These are phyloP conservation scores for Fusarium tuaranense DNA, from an alignment of 2,329 filamentous ascomycete species.

Conservation along the genomic window DNA sequence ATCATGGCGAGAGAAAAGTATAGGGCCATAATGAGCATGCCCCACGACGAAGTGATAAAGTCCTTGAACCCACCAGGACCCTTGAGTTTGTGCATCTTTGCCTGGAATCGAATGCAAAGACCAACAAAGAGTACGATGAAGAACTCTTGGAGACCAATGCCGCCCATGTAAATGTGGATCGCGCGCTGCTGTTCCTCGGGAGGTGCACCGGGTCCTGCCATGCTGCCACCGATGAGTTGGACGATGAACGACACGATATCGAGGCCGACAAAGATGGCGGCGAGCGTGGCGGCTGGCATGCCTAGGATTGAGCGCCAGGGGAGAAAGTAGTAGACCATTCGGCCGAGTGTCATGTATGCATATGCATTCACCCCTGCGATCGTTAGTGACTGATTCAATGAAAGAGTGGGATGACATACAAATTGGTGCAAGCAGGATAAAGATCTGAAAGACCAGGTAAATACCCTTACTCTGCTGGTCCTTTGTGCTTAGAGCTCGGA, in stretches of 20 bases:
- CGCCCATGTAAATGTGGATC: slow-evolving; percentile 64
- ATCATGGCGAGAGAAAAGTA: slow-evolving; percentile 53
- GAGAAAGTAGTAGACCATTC: slow-evolving; percentile 58
- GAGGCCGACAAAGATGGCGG: slow-evolving; percentile 54
- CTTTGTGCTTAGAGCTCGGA: slow-evolving; percentile 37
- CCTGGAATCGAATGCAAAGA: slow-evolving; percentile 45
- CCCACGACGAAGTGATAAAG: slow-evolving; percentile 18
- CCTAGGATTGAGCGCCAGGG: slow-evolving; percentile 52
- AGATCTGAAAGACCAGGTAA: slow-evolving; percentile 39
- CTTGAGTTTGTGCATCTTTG: slow-evolving; percentile 7
- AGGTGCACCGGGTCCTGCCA: slow-evolving; percentile 41
- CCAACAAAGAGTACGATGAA: slow-evolving; percentile 61
- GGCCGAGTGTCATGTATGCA: slow-evolving; percentile 58
- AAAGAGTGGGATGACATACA: slow-evolving; percentile 21
- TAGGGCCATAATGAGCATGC: slow-evolving; percentile 42
- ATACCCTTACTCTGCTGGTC: slow-evolving; percentile 32
- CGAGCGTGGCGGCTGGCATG: slow-evolving; percentile 52
- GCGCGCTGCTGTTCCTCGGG: slow-evolving; percentile 45
- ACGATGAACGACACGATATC: slow-evolving; percentile 53
- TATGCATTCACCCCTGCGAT: slow-evolving; percentile 58
- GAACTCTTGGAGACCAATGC: slow-evolving; percentile 62
- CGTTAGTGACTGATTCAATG: neutral
- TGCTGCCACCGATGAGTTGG: slow-evolving; percentile 50
- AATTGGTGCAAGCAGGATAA: slow-evolving; percentile 38
- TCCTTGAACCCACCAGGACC: neutral